Evolutionary conservation across 192 early-diverging fungal species (phyloP).

Genomic region (Entomortierella parvispora): DNA sequence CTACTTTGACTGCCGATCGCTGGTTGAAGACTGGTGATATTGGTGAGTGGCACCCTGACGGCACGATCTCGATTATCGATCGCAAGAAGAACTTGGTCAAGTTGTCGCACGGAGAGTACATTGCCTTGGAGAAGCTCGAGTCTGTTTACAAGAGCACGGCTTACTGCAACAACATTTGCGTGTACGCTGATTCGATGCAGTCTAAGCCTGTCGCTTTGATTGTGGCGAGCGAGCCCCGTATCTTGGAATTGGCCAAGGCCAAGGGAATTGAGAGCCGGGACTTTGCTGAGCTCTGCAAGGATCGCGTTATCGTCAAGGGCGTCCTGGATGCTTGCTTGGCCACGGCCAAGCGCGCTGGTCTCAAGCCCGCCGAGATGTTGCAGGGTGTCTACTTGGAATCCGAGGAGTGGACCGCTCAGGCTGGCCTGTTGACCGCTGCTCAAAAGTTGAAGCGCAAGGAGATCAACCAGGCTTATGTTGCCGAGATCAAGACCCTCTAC

Average conservation of each 20-base stretch:
- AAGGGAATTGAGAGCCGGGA: slow-evolving; percentile 53
- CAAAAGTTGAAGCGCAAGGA: slow-evolving; percentile 90
- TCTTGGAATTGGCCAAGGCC: slow-evolving; percentile 57
- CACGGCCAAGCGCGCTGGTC: slow-evolving; percentile 69
- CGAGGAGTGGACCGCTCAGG: slow-evolving; percentile 94
- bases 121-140: slow-evolving; percentile 96
- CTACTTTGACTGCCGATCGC: slow-evolving; percentile 77
- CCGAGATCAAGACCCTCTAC: slow-evolving; percentile 67
- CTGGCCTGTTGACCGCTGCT: slow-evolving; percentile 91
- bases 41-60: slow-evolving; percentile 83
- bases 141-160: slow-evolving; percentile 82
- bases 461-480: slow-evolving; percentile 73
- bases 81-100: slow-evolving; percentile 96
- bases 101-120: slow-evolving; percentile 89
- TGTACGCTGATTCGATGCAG: slow-evolving; percentile 79
- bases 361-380: slow-evolving; percentile 82
- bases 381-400: slow-evolving; percentile 69
- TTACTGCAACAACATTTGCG: slow-evolving; percentile 82
- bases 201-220: slow-evolving; percentile 81
- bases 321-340: slow-evolving; percentile 56
- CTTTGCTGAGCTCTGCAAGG: slow-evolving; percentile 63
- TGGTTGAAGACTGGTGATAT: slow-evolving; percentile 95
- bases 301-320: slow-evolving; percentile 61
- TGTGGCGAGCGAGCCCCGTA: slow-evolving; percentile 68
- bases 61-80: slow-evolving; percentile 88